phyloP scores from a whole-genome alignment of 2,329 filamentous ascomycete genomes.

The Pseudogymnoascus sp. region DNA sequence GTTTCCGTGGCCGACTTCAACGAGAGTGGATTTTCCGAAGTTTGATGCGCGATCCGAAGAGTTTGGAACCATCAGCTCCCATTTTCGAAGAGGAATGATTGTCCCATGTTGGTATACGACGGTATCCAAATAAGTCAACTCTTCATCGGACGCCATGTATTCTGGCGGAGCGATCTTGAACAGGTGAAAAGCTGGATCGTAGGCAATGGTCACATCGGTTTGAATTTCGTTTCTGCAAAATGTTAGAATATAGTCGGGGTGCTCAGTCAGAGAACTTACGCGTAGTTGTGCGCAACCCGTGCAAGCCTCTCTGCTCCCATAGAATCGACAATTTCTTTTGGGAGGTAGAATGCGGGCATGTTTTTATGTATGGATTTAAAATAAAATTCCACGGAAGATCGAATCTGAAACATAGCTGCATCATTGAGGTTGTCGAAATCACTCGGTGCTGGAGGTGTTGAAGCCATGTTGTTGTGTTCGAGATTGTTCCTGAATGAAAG shows the following conservation, averaged over 20 bases:
- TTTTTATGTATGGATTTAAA: background rate
- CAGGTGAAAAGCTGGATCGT: background rate
- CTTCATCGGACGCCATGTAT: background rate
- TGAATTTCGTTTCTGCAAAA: background rate
- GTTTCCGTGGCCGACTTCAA: background rate
- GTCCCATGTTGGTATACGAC: background rate
- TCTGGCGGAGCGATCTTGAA: background rate
- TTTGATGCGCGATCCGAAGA: background rate
- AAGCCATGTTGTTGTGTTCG: background rate
- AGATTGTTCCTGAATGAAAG: background rate
- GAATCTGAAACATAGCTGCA: background rate
- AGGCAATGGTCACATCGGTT: background rate
- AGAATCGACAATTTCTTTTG: background rate
- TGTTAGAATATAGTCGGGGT: background rate
- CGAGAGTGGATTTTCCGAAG: background rate
- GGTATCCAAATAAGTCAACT: background rate
- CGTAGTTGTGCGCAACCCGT: background rate
- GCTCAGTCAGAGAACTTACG: background rate
- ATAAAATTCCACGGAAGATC: background rate
- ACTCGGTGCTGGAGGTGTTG: background rate
- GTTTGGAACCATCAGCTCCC: background rate
- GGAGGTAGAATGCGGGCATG: background rate
- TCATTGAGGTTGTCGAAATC: background rate
- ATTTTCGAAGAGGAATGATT: background rate
- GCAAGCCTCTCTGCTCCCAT: background rate